Conservation (phyloP, 2,329 filamentous ascomycete genomes). For the Ascosphaera pollenicola region DNA sequence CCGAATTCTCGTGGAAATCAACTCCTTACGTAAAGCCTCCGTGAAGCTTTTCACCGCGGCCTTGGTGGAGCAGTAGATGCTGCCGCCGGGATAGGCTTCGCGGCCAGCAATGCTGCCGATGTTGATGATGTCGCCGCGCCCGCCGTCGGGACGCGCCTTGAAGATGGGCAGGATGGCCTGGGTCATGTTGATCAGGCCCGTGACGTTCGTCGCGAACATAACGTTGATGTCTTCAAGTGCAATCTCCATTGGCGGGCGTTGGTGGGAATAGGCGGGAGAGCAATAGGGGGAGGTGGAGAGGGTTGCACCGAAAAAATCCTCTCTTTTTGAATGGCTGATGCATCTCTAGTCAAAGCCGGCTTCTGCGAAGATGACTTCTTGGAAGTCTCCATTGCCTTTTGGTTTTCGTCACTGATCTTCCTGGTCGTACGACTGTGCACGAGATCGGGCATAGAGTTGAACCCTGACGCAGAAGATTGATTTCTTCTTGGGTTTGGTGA, state of each 20-base stretch:
- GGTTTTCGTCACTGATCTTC: neutral
- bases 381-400: neutral
- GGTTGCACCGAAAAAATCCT: neutral
- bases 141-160: constrained; percentile 45
- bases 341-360: neutral
- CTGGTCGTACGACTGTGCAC: neutral
- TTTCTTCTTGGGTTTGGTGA: neutral
- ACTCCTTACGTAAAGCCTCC: constrained; percentile 59
- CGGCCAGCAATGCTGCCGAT: constrained; percentile 81
- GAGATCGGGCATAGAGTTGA: neutral
- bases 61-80: constrained; percentile 87
- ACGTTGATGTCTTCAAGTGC: constrained; percentile 55
- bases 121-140: constrained; percentile 84
- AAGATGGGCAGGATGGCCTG: constrained; percentile 73
- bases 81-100: constrained; percentile 64
- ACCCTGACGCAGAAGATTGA: neutral
- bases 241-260: constrained; percentile 25
- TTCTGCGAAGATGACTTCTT: neutral
- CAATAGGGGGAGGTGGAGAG: neutral
- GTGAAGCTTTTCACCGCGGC: constrained; percentile 72
- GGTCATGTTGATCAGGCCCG: constrained; percentile 88
- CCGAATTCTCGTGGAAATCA: constrained; percentile 58
- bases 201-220: constrained; percentile 91
- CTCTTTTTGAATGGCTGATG: neutral
- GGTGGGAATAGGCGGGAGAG: neutral